Evolutionary conservation across 176 grass and related monocot genomes (phyloP).

Genomic region (Ensete glaucum): DNA sequence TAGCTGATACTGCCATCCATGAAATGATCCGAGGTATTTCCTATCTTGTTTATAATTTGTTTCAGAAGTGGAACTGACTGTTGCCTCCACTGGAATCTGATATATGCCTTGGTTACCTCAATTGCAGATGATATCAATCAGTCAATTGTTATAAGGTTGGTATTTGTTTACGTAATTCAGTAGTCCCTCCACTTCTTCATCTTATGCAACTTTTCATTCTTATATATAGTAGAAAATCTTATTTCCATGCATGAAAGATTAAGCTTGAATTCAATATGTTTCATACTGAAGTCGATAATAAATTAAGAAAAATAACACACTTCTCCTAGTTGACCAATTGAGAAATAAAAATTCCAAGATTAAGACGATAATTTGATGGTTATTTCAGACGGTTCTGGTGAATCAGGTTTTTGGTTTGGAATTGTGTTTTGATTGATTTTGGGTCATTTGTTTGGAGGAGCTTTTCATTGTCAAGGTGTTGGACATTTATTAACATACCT

Average conservation of each 20-base stretch:
- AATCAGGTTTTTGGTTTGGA: background rate
- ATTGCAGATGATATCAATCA: constrained; percentile 98
- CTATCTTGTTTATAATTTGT: constrained; percentile 18
- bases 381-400: background rate
- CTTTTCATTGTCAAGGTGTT: background rate
- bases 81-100: background rate
- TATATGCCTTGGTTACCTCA: constrained; percentile 21
- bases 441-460: background rate
- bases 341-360: background rate
- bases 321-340: background rate
- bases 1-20: constrained; percentile 75
- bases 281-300: background rate
- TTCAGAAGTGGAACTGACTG: background rate
- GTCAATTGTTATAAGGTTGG: constrained; percentile 94
- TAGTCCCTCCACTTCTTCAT: background rate
- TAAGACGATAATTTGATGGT: background rate
- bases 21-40: constrained; percentile 91
- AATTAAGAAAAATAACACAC: background rate
- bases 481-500: background rate
- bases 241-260: background rate
- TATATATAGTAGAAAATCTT: background rate
- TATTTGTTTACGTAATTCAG: background rate
- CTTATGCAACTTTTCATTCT: background rate
- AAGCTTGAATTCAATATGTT: background rate
- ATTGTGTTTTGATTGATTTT: background rate